Conservation (phyloP, 2,329 filamentous ascomycete species). For the Ramichloridium luteum region DNA sequence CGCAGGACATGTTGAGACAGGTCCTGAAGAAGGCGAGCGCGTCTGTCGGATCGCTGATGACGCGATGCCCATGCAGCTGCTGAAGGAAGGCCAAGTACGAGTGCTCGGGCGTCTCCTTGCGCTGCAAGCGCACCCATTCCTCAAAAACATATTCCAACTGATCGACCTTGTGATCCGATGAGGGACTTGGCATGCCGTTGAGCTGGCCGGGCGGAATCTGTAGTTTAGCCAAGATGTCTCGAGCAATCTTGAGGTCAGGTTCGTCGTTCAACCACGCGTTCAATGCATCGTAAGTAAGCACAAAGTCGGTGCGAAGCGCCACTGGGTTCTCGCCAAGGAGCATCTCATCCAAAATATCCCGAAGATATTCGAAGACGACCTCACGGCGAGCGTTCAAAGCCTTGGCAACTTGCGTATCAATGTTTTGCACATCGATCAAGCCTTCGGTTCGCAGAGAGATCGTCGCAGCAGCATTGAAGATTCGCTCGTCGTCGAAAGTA, state of each 20-base stretch:
- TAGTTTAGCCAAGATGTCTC: slow-evolving; percentile 58
- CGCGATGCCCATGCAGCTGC: slow-evolving; percentile 63
- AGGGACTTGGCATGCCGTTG: slow-evolving; percentile 44
- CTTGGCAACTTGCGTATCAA: slow-evolving; percentile 55
- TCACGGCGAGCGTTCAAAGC: slow-evolving; percentile 59
- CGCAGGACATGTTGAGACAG: slow-evolving; percentile 67
- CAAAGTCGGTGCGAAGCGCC: slow-evolving; percentile 74
- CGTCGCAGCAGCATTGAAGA: slow-evolving; percentile 51
- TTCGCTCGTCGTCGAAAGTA: slow-evolving; percentile 44
- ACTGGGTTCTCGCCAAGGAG: slow-evolving; percentile 66
- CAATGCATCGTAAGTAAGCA: slow-evolving; percentile 66
- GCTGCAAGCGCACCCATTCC: slow-evolving; percentile 81
- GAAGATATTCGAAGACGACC: slow-evolving; percentile 66
- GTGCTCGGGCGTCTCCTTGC: slow-evolving; percentile 62
- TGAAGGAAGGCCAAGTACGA: slow-evolving; percentile 64
- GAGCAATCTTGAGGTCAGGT: slow-evolving; percentile 50
- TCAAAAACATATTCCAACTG: slow-evolving; percentile 93
- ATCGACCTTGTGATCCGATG: slow-evolving; percentile 54
- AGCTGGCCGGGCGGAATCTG: slow-evolving; percentile 45
- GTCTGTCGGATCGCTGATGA: slow-evolving; percentile 64
- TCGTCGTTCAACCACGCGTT: slow-evolving; percentile 72
- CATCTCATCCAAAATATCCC: slow-evolving; percentile 64
- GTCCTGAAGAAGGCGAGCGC: slow-evolving; percentile 67
- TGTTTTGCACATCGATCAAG: slow-evolving; percentile 47
- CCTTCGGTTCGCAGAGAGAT: slow-evolving; percentile 47